Evolutionary conservation across 208 protist species (phyloP).

Genomic region (Leishmania turanica): DNA sequence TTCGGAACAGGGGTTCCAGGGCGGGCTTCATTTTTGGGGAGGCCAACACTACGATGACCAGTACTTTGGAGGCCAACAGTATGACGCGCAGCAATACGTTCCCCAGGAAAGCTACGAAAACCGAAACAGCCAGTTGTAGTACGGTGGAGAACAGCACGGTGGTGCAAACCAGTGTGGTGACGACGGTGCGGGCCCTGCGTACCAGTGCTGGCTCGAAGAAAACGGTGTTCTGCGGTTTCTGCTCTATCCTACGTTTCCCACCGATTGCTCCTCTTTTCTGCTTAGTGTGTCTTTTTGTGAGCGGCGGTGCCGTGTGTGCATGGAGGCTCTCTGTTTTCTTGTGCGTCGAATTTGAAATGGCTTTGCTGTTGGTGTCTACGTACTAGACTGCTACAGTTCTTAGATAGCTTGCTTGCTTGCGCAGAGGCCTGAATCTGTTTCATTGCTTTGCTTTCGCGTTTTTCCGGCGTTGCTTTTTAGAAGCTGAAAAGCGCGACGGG

Average conservation of each 20-base stretch:
- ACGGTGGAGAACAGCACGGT: background rate
- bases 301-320: background rate
- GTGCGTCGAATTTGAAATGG: background rate
- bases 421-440: background rate
- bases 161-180: slow-evolving; percentile 6
- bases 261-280: background rate
- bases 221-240: background rate
- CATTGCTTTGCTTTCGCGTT: slow-evolving; percentile 10
- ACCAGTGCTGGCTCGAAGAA: slow-evolving; percentile 3
- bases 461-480: background rate
- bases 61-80: background rate
- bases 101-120: background rate
- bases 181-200: background rate
- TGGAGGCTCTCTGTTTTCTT: background rate
- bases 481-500: background rate
- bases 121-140: slow-evolving; percentile 8
- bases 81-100: slow-evolving; percentile 3
- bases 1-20: background rate
- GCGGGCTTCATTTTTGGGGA: background rate
- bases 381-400: background rate
- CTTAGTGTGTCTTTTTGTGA: background rate
- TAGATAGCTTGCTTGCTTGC: background rate
- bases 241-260: slow-evolving; percentile 11
- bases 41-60: slow-evolving; percentile 10
- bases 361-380: background rate